A percentile compares a stretch with the other conserved stretches of the same genome.
phyloP scores from a whole-genome alignment of 2,329 filamentous ascomycete genomes.

The Neonectria coccinea region DNA sequence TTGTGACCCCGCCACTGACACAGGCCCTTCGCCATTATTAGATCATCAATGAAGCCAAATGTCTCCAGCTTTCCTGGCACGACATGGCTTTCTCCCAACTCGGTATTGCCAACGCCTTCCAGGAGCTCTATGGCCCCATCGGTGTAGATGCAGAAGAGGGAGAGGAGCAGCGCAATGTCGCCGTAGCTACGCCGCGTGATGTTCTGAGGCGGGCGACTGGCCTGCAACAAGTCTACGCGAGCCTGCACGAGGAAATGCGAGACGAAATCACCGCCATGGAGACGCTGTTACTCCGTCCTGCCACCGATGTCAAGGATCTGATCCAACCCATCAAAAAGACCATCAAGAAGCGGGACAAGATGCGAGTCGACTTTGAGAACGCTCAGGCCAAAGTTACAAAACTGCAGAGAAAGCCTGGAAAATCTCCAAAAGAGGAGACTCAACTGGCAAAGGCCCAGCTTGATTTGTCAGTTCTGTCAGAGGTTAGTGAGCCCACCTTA shows the following conservation, averaged over 20 bases:
- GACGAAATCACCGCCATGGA: conserved; percentile 29
- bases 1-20: background rate
- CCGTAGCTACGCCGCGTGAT: conserved; percentile 8
- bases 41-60: conserved; percentile 28
- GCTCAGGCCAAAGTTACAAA: conserved; percentile 24
- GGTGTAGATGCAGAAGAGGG: conserved; percentile 11
- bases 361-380: conserved; percentile 24
- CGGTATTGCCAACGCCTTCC: conserved; percentile 20
- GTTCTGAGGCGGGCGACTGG: conserved; percentile 9
- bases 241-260: conserved; percentile 27
- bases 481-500: conserved; percentile 13
- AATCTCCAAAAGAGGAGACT: conserved; percentile 25
- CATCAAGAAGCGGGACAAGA: conserved; percentile 32
- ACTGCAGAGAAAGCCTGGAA: conserved; percentile 23
- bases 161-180: conserved; percentile 11
- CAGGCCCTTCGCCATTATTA: background rate
- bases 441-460: conserved; percentile 22
- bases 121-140: conserved; percentile 28
- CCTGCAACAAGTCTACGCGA: conserved; percentile 23
- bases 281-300: conserved; percentile 25
- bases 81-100: conserved; percentile 25
- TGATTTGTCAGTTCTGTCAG: conserved; percentile 16
- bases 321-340: conserved; percentile 24
- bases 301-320: conserved; percentile 20
- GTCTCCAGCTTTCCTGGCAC: conserved; percentile 26